A percentile compares a stretch with the other conserved stretches of the same genome.
Evolutionary conservation across 805 yeast genomes (phyloP).

Genomic region (Wickerhamomyces kurtzmanii): DNA sequence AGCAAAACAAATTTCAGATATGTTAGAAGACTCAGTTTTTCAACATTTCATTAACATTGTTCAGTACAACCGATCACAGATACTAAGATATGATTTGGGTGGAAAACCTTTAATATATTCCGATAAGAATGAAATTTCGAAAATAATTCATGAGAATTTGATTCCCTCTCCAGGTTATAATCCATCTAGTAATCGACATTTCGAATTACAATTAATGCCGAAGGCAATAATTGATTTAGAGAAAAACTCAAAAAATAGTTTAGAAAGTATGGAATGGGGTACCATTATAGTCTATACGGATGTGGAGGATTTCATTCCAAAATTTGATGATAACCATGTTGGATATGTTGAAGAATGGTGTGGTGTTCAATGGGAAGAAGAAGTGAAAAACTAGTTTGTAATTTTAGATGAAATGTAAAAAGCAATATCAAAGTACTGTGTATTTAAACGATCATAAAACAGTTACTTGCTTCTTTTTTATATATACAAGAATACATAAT

Average conservation of each 20-base stretch:
- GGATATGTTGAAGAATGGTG: conserved; percentile 76
- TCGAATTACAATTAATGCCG: conserved; percentile 93
- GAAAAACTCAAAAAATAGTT: conserved; percentile 26
- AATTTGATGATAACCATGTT: conserved; percentile 52
- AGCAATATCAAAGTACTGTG: too few relatives aligned
- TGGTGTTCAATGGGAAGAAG: conserved; percentile 81
- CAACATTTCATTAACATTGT: conserved; percentile 69
- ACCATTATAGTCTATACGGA: conserved; percentile 81
- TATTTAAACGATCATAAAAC: conserved; percentile 1
- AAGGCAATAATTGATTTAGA: conserved; percentile 81
- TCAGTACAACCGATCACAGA: conserved; percentile 79
- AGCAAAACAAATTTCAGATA: conserved; percentile 36
- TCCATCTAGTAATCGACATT: conserved; percentile 49
- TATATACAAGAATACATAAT: conserved; percentile 5
- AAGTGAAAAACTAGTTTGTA: too few relatives aligned
- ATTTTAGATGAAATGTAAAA: too few relatives aligned
- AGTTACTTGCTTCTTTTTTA: conserved; percentile 1
- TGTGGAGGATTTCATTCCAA: conserved; percentile 49
- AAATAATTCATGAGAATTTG: conserved; percentile 25
- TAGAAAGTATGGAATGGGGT: conserved; percentile 96
- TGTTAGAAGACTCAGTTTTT: conserved; percentile 69
- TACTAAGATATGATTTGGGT: conserved; percentile 73
- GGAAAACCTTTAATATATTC: conserved; percentile 74
- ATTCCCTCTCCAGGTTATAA: conserved; percentile 55
- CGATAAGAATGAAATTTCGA: conserved; percentile 40